Evolutionary conservation across 2,329 filamentous ascomycete species (phyloP).

Genomic region (Myotisia sp.): DNA sequence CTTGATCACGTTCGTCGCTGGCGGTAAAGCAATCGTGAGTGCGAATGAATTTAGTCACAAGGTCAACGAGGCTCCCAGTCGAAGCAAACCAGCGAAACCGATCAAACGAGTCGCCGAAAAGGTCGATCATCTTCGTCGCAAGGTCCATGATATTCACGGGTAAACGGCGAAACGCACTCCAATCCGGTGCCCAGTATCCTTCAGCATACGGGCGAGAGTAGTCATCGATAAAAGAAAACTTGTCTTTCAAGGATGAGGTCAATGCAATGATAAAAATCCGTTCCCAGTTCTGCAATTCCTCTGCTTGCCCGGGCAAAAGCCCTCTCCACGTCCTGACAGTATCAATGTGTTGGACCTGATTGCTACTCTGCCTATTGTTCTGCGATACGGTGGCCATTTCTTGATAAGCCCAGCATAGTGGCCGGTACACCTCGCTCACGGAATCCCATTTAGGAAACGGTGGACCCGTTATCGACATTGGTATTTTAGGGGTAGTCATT

Average conservation of each 20-base stretch:
- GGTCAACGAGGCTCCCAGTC: slow-evolving; percentile 6
- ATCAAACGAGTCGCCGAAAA: neutral
- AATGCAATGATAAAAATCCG: slow-evolving; percentile 7
- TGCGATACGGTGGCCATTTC: too few relatives aligned
- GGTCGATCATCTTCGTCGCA: slow-evolving; percentile 6
- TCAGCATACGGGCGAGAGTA: neutral
- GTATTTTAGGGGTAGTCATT: too few relatives aligned
- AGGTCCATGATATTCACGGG: slow-evolving; percentile 7
- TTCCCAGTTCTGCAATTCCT: slow-evolving; percentile 14
- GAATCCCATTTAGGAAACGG: too few relatives aligned
- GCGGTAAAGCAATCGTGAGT: slow-evolving; percentile 12
- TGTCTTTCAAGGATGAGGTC: neutral
- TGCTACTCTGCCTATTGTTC: too few relatives aligned
- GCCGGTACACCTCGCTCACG: too few relatives aligned
- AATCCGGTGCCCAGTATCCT: neutral
- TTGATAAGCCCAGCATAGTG: too few relatives aligned
- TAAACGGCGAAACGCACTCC: neutral
- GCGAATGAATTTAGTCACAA: slow-evolving; percentile 10
- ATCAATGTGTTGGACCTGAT: too few relatives aligned
- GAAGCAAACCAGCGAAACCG: slow-evolving; percentile 8
- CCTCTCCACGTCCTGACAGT: slow-evolving; percentile 14
- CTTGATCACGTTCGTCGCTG: neutral
- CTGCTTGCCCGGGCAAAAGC: slow-evolving; percentile 12
- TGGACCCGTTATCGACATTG: too few relatives aligned
- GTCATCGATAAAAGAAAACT: neutral